These are phyloP conservation scores for Hyaloscypha bicolor DNA, from an alignment of 495 filamentous ascomycete species.

Conservation along the genomic window DNA sequence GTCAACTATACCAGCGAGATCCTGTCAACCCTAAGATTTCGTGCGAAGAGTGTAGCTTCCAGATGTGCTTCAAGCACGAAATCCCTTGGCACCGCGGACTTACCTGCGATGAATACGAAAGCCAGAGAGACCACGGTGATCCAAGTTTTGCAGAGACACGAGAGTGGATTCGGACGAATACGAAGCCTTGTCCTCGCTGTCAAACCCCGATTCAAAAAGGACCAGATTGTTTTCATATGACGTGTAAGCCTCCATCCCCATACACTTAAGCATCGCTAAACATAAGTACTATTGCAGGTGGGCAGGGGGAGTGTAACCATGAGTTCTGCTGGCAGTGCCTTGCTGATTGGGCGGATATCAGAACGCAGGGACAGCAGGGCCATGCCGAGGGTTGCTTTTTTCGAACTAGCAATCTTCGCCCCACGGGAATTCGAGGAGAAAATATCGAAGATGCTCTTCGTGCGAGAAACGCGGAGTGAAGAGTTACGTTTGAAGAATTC, in stretches of 20 bases:
- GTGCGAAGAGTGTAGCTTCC: slow-evolving; percentile 13
- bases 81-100: slow-evolving; percentile 10
- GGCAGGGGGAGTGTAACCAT: slow-evolving; percentile 7
- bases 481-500: too few species aligned
- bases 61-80: slow-evolving; percentile 15
- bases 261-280: too few species aligned
- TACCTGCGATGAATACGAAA: slow-evolving; percentile 13
- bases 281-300: too few species aligned
- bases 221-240: slow-evolving; percentile 16
- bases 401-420: slow-evolving; percentile 1
- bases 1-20: not conserved
- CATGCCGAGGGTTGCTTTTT: slow-evolving; percentile 7
- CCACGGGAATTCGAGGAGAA: slow-evolving; percentile 1
- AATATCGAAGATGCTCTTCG: slow-evolving; percentile 11
- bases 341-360: not conserved
- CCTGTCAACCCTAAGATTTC: not conserved
- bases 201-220: slow-evolving; percentile 9
- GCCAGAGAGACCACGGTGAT: slow-evolving; percentile 11
- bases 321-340: slow-evolving; percentile 10
- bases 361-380: slow-evolving; percentile 1
- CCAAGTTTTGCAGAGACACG: slow-evolving; percentile 7
- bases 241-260: slow-evolving; percentile 9
- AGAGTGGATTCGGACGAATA: slow-evolving; percentile 12
- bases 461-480: not conserved
- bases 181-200: slow-evolving; percentile 11